Evolutionary conservation across 352 stramenopile species (phyloP), one percentile per base, ranked within the genome.

Genomic region (Phytophthora litchii): DNA sequence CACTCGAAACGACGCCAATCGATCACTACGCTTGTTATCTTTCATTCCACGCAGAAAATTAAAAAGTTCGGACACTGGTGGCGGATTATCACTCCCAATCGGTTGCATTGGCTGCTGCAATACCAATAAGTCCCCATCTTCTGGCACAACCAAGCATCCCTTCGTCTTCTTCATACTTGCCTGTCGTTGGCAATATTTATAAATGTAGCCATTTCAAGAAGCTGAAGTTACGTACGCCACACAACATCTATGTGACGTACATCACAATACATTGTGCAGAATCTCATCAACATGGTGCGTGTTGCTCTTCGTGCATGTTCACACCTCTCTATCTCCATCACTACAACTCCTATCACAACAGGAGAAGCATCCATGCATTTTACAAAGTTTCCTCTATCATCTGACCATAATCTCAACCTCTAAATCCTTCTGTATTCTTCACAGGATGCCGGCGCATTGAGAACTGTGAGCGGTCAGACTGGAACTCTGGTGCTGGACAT

Each of bases 401-500:
- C 44, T 68, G 14, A 64, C 31, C 13, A n/a, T 13, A 38, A 43
- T 49, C 1, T 53, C 17, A 9, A 2, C 41, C 13, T 41, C 4
- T 43, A 17, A 51, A 38, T 50, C 23, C 7, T n/a, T 64, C 34
- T 60, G 21, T 51, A n/a, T 16, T n/a, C 16, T 4, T 13, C 31
- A 41, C 55, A 91, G 79, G 77, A 91, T 56, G 79, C 79, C 13
- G 74, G 72, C 19, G 64, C 74, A 32, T 52, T 89, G 20, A 61
- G 66, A 52, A 48, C 64, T 17, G 77, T 89, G 40, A 71, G 57
- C 37, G 71, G 72, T 23, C 84, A 93, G 53, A 67, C 76, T 1
- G 80, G 84, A 3, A 89, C 79, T 38, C 57, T 91, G 21, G 78
- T 94, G 41, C 49, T 91, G 37, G 67, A 84, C 67, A 70, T 73